These are phyloP conservation scores for Xylaria sp. DNA, from an alignment of 2,329 filamentous ascomycete species.

Conservation along the genomic window DNA sequence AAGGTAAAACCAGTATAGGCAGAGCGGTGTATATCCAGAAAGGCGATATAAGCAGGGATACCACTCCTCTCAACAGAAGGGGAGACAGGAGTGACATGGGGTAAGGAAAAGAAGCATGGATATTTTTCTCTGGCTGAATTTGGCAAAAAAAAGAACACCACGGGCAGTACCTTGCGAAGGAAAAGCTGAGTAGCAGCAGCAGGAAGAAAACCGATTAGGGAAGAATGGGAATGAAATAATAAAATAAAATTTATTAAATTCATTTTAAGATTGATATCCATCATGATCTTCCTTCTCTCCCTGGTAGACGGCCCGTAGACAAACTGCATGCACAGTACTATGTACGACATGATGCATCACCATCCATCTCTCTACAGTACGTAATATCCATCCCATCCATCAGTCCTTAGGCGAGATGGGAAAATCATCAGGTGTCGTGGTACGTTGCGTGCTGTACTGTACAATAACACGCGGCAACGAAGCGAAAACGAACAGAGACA, in stretches of 20 bases:
- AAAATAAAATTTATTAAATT: neutral
- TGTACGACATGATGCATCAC: slow-evolving; percentile 16
- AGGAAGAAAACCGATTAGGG: neutral
- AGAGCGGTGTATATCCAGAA: slow-evolving; percentile 4
- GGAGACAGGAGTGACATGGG: slow-evolving; percentile 3
- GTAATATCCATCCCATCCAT: neutral
- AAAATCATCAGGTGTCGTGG: slow-evolving; percentile 15
- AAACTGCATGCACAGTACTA: slow-evolving; percentile 18
- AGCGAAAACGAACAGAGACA: neutral
- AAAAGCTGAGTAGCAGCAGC: slow-evolving; percentile 3
- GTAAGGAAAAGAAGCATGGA: neutral
- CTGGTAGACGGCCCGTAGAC: neutral
- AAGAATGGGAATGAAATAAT: neutral
- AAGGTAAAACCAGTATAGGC: slow-evolving; percentile 21
- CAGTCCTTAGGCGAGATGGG: slow-evolving; percentile 17
- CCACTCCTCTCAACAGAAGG: slow-evolving; percentile 17
- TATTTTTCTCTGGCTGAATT: neutral
- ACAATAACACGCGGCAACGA: slow-evolving; percentile 10
- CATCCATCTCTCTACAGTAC: neutral
- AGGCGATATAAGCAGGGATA: slow-evolving; percentile 23
- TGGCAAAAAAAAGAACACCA: neutral
- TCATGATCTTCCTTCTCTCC: neutral
- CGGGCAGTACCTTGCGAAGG: slow-evolving; percentile 24
- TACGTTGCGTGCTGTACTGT: slow-evolving; percentile 1
- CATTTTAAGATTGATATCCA: neutral